Percentiles rank a stretch among this genome's conserved stretches.
phyloP scores from a whole-genome alignment of 2,329 filamentous ascomycete species.

The Fonsecaea pedrosoi region DNA sequence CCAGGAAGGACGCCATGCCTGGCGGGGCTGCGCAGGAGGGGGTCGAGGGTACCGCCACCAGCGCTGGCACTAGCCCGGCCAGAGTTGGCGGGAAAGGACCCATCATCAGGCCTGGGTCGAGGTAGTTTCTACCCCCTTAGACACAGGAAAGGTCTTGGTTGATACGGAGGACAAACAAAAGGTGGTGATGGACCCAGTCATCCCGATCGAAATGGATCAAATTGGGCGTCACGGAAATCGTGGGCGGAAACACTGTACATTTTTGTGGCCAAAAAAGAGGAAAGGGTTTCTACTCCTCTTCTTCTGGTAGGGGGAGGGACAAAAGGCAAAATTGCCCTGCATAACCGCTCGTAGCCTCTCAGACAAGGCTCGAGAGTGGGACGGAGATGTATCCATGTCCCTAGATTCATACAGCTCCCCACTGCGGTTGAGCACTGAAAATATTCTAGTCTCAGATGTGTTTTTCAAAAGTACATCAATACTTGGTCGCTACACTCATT shows the following conservation, averaged over 20 bases:
- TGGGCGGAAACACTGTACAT: too few relatives aligned
- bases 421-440: neutral
- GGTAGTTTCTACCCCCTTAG: neutral
- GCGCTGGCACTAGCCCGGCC: too few relatives aligned
- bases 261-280: too few relatives aligned
- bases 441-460: neutral
- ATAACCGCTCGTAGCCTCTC: too few relatives aligned
- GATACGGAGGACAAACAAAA: neutral
- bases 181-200: neutral
- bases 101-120: neutral
- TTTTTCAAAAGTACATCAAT: neutral
- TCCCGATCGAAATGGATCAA: neutral
- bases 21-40: neutral
- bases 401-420: too few relatives aligned
- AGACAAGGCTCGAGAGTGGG: too few relatives aligned
- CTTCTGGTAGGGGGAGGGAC: neutral
- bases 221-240: too few relatives aligned
- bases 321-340: neutral
- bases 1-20: conserved; percentile 11
- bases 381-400: too few relatives aligned
- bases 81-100: neutral
- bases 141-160: neutral
- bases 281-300: too few relatives aligned
- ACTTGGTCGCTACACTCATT: conserved; percentile 43
- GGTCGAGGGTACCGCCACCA: neutral